Evolutionary conservation across 78 protist species (phyloP), one percentile per base, ranked within the genome.

Genomic region (Dictyostelium intermedium): DNA sequence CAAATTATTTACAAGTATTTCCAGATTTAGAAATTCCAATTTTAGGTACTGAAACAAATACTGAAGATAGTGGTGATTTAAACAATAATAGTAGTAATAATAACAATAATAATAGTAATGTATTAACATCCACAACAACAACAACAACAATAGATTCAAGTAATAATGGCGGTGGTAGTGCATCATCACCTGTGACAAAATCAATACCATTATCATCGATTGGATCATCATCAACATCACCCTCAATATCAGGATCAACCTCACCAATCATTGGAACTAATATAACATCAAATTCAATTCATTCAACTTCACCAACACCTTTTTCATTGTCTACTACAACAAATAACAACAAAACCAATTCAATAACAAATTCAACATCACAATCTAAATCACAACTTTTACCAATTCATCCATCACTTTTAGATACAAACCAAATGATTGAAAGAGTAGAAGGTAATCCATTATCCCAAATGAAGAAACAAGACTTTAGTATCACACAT

Each of bases 11-110:
- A n/a, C 34, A 18, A 32, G 69, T 87, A 66, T 87, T 87, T 76
- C 93, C 93, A 27, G 93, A 87, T 76, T 45, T 87, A 37, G 93
- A 87, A 14, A 53, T 87, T 20, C 93, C 93, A 35, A 35, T 78
- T 53, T 30, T 87, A 18, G 93, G 93, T n/a, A 87, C 93, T 45
- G 93, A 87, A 79, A 87, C 93, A 23, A 87, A 87, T 43, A 61
- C 85, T 25, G 85, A 78, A 39, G 73, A 87, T 66, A n/a, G 25
- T 47, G 23, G 25, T 47, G 23, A 9, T 25, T 43, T 50, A 35
- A 43, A 30, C 27, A n/a, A 63, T 47, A 27, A 20, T 78, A 47
- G 39, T n/a, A 16, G 16, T 78, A 43, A 30, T 76, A 76, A 9
- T 76, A 23, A n/a, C 1, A 73, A 73, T 37, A 73, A 73, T 39